Conservation (phyloP, 768 basidiomycete species). For the Kwoniella dendrophila region DNA sequence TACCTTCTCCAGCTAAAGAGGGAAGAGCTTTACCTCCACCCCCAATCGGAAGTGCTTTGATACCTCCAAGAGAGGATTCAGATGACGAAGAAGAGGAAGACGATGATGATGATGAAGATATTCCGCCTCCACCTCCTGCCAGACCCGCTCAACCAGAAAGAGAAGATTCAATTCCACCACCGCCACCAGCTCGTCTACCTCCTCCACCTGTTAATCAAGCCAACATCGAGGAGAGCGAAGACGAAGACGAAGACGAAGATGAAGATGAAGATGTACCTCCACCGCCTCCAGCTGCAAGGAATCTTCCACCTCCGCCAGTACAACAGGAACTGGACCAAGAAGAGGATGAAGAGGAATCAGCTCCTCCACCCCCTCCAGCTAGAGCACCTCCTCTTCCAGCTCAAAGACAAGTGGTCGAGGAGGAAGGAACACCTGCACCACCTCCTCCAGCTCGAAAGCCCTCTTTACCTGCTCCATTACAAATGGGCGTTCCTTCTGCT, state of each 20-base stretch:
- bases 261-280: conserved; percentile 47
- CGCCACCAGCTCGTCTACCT: neutral
- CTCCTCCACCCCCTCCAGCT: conserved; percentile 25
- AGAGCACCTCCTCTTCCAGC: neutral
- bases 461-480: conserved; percentile 16
- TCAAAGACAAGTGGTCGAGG: conserved; percentile 1
- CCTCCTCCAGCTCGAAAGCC: conserved; percentile 16
- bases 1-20: conserved; percentile 25
- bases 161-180: neutral
- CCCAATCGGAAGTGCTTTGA: conserved; percentile 28
- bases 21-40: conserved; percentile 30
- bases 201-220: conserved; percentile 4
- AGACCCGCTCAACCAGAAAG: neutral
- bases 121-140: conserved; percentile 13
- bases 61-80: conserved; percentile 40
- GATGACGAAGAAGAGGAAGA: conserved; percentile 30
- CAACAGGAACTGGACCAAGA: too few relatives aligned
- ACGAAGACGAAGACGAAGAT: conserved; percentile 2
- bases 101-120: conserved; percentile 22
- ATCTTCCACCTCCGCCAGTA: neutral
- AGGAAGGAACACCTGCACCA: conserved; percentile 57
- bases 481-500: neutral
- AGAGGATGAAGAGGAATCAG: conserved; percentile 45
- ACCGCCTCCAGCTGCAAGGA: conserved; percentile 14
- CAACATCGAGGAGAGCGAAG: conserved; percentile 3